Evolutionary conservation across 768 basidiomycete species (phyloP).

Genomic region (Mycena polygramma): DNA sequence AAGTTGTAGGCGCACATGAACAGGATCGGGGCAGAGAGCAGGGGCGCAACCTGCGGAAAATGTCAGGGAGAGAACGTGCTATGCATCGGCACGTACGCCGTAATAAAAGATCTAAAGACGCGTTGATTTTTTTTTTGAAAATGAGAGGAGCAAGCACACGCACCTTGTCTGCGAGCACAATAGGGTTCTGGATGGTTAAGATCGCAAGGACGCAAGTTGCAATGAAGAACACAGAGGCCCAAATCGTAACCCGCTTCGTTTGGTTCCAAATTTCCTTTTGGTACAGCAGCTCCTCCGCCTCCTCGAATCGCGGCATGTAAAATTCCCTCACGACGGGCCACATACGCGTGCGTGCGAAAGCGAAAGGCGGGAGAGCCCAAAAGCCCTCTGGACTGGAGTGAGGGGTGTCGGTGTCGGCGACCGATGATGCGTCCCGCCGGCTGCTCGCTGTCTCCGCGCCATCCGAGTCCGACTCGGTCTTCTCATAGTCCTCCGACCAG

Average conservation of each 20-base stretch:
- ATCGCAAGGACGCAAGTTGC: slow-evolving; percentile 41
- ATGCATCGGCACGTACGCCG: slow-evolving; percentile 41
- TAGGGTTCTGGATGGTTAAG: slow-evolving; percentile 39
- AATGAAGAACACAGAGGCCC: slow-evolving; percentile 45
- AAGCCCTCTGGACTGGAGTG: slow-evolving; percentile 15
- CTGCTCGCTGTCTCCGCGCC: slow-evolving; percentile 34
- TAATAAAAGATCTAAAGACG: slow-evolving; percentile 57
- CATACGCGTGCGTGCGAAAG: slow-evolving; percentile 11
- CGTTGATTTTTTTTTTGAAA: slow-evolving; percentile 1
- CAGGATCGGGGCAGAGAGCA: slow-evolving; percentile 61
- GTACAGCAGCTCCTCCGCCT: slow-evolving; percentile 36
- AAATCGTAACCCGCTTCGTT: slow-evolving; percentile 26
- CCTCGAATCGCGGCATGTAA: slow-evolving; percentile 36
- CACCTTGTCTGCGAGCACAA: slow-evolving; percentile 43
- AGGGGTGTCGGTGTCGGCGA: slow-evolving; percentile 11
- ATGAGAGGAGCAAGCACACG: background rate
- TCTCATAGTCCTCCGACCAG: slow-evolving; percentile 57
- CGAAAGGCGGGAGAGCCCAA: slow-evolving; percentile 28
- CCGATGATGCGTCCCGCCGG: slow-evolving; percentile 27
- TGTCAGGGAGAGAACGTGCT: slow-evolving; percentile 3
- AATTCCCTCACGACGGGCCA: slow-evolving; percentile 30
- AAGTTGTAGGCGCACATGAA: slow-evolving; percentile 65
- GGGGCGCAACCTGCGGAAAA: slow-evolving; percentile 55
- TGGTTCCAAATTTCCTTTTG: slow-evolving; percentile 40
- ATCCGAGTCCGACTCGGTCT: slow-evolving; percentile 51